Base-by-base conservation (phyloP, 805 yeast genomes). In the Candida jianshihensis region DNA sequence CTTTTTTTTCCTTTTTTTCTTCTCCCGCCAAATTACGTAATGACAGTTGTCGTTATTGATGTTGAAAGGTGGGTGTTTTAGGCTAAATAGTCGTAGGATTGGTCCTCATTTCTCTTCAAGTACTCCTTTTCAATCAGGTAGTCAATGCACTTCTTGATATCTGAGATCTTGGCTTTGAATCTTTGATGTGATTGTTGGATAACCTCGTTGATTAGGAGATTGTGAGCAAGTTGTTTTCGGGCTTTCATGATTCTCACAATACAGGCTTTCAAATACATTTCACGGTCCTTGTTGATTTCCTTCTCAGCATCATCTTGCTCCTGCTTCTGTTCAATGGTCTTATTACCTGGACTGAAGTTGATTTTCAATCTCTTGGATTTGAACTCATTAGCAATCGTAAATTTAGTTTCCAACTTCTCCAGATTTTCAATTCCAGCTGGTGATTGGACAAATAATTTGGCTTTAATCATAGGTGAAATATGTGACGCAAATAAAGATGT, bases 181-280 rank as follows among this genome's bases (percentile, higher is more conserved):
- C 97, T 71, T 31, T 60, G 63, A 46, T 78, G 79, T 4, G 95
- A 77, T 56, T 87, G 95, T 41, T 85, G 82, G 49, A 86, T 79
- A 29, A 89, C 90, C 58, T 90, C 97, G 49, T 82, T 85, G 29
- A 88, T 79, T 51, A 90, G 70, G 37, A 78, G 80, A 33, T 80
- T 82, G 56, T 89, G 97, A 45, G 76, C 75, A 49, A 86, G 66
- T 30, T 69, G 70, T 58, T 88, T 84, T 54, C 96, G 73, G 1
- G 96, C 89, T 65, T 90, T 90, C 97, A 90, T 92, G 54, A 90
- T 85, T 51, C 98, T 74, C 27, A 90, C 97, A 61, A 92, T 87
- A 53, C 95, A 85, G 2, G 97, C 96, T 54, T 87, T 85, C 49
- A 92, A 68, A 62, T 80, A 81, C 54, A 83, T 78, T 61, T 81